These are phyloP conservation scores for Erythrophleum fordii DNA, from an alignment of 306 rosid genomes.

Conservation along the genomic window DNA sequence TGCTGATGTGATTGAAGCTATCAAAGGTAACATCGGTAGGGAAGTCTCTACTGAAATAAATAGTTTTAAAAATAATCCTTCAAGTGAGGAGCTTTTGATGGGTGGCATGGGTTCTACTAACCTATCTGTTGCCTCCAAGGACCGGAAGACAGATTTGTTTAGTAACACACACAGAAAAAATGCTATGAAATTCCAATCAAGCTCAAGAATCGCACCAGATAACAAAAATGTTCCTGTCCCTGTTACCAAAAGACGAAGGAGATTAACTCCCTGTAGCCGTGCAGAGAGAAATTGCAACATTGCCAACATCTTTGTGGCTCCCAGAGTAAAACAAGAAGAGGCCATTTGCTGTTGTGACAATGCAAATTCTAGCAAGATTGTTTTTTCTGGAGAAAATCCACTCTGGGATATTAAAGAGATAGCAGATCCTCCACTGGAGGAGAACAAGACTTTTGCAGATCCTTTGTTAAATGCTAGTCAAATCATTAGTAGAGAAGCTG, in stretches of 20 bases:
- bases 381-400: conserved; percentile 41
- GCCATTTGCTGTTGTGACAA: conserved; percentile 40
- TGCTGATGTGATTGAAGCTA: conserved; percentile 38
- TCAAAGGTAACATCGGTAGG: conserved; percentile 32
- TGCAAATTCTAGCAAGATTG: conserved; percentile 39
- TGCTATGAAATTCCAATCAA: conserved; percentile 44
- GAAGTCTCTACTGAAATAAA: conserved; percentile 38
- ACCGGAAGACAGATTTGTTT: conserved; percentile 35
- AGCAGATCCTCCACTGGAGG: conserved; percentile 42
- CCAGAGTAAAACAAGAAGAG: conserved; percentile 55
- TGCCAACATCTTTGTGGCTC: conserved; percentile 42
- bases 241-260: conserved; percentile 52
- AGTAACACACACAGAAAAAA: conserved; percentile 38
- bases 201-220: conserved; percentile 40
- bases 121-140: conserved; percentile 37
- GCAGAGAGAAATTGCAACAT: conserved; percentile 43
- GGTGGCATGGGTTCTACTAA: conserved; percentile 37
- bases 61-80: conserved; percentile 44
- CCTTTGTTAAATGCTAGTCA: conserved; percentile 47
- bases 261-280: conserved; percentile 52
- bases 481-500: conserved; percentile 41
- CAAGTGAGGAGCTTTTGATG: conserved; percentile 46
- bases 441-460: conserved; percentile 43
- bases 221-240: conserved; percentile 45
- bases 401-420: conserved; percentile 44